Conservation (phyloP, 2,329 filamentous ascomycete species). For the Sporothrix phasma region DNA sequence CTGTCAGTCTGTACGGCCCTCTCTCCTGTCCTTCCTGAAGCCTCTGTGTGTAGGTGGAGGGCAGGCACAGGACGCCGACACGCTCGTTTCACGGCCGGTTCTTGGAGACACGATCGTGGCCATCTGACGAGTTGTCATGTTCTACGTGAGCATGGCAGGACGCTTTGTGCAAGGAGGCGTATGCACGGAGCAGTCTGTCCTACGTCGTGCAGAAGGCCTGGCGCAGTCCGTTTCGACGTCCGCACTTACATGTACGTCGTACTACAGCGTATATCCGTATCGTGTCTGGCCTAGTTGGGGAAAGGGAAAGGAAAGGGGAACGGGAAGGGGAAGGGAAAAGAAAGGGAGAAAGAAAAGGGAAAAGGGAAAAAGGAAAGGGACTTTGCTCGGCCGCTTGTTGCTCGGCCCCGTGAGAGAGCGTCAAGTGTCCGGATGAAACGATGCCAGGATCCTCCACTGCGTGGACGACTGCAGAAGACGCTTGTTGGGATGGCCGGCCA, state of each 20-base stretch:
- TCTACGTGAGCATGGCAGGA: not conserved
- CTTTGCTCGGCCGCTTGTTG: not conserved
- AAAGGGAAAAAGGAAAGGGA: no score
- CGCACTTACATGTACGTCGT: not conserved
- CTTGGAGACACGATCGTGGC: not conserved
- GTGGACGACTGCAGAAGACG: not conserved
- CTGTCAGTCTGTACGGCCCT: not conserved
- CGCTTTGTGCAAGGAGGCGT: not conserved
- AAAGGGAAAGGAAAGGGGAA: no score
- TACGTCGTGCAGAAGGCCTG: no score
- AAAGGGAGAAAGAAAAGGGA: no score
- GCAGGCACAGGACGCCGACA: no score
- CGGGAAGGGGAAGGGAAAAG: no score
- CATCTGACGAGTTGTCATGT: not conserved
- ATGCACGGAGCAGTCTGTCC: no score
- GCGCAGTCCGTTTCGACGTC: not conserved
- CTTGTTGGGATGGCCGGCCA: not conserved
- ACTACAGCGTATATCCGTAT: no score
- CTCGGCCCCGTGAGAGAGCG: not conserved
- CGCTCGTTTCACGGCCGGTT: not conserved
- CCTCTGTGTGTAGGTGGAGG: no score
- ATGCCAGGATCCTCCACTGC: no score
- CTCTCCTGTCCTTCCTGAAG: no score
- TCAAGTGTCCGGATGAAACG: not conserved
- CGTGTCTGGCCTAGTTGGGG: no score